Base-by-base conservation (phyloP, 805 yeast genomes). In the Saccharomycopsis sp. region DNA sequence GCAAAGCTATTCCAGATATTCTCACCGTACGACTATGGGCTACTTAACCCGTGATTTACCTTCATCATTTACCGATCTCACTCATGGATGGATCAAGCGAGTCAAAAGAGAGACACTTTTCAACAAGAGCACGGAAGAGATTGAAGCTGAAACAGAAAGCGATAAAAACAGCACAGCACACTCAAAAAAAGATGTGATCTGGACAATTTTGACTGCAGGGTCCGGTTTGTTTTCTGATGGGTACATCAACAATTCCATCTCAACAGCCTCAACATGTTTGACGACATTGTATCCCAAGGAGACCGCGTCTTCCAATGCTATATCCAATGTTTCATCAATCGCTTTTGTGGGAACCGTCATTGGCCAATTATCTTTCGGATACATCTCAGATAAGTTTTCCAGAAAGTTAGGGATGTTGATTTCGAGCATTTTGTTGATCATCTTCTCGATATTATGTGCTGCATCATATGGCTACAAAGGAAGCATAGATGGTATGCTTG, bases 201-300 rank as follows among this genome's bases (percentile, higher is more conserved):
- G 90, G 86, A 84, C 94, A 3, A 83, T 88, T 53, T 75, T 87
- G 62, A 84, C 89, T 12, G 84, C 96, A 0, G 97, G 97, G 62
- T 94, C 97, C 0, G 97, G 97, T 56, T 77, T 91, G 51, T 91
- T 91, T 72, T 85, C 95, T 41, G 98, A 92, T 72, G 97, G 97
- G 56, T 91, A 91, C 69, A 86, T 89, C 61, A 91, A 91, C 70
- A 89, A 89, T 72, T 84, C 94, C 55, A 87, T 89, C 58, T 80
- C 89, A 59, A 79, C 94, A 8, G 95, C 86, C 16, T 78, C 85
- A 40, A 82, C 91, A 16, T 84, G 91, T 74, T 76, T 91, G 62
- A 69, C 78, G 16, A 73, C 67, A 2, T 75, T 91, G 44, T 91
- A 91, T 68, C 89, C 89, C 34, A 68, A 70, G 0, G 81, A 79